Base-by-base conservation (phyloP, 495 filamentous ascomycete species). In the Parmelia sp. region DNA sequence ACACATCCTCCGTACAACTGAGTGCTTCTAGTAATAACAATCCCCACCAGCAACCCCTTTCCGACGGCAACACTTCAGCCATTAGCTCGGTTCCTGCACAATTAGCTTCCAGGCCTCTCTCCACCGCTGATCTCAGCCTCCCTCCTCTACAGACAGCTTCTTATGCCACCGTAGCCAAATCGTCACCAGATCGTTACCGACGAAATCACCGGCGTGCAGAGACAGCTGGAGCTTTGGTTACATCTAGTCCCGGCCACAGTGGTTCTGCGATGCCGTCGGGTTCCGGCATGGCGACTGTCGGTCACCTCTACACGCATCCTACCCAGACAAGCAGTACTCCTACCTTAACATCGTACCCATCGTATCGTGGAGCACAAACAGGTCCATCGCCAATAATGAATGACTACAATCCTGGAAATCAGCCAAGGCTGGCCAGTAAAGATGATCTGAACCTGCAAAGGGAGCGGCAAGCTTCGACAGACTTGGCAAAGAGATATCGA, bases 401-500 rank as follows among this genome's bases (percentile, higher is more conserved):
- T 39, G 62, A 67, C 11, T 35, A 55, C 9, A 58, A 37, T 27
- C 25, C 23, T 33, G 63, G 39, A 25, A 56, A 47, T 36, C 71
- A 65, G 31, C 45, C 70, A 56, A 69, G 64, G 60, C 64, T 69
- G 44, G 71, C 65, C 37, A 73, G 78, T 59, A 69, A 77, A 62
- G 84, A 87, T 71, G 84, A 87, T 65, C 79, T 81, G 72, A 77
- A 75, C 44, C 67, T 86, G 49, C 71, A 78, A 44, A 77, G 74
- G 51, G 77, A 74, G 40, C 68, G 73, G 19, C 66, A 65, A 58
- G 35, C 57, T 37, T 53, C 74, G 23, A 77, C 82, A 23, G 90
- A 93, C 57, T 78, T 86, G 58, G 83, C 87, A 14, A 90, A 90
- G 73, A 83, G 88, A 66, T 90, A 91, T 76, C 80, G 92, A 66